Evolutionary conservation across 768 basidiomycete genomes (phyloP).

Genomic region (Agaricus blazei): DNA sequence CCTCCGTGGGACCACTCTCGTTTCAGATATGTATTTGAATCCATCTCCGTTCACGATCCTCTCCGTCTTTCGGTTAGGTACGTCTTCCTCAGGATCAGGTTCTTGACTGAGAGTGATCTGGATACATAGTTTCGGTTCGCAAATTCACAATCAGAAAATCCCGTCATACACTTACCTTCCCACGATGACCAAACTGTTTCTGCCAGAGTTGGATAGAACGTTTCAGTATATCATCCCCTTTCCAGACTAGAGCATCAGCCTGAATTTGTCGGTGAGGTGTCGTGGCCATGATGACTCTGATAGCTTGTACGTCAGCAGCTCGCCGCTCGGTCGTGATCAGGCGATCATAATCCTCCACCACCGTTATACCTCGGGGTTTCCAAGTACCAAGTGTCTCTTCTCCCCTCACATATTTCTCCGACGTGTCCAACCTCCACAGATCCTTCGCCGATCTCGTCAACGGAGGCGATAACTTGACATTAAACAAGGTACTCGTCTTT

Average conservation of each 20-base stretch:
- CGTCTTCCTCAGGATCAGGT: slow-evolving; percentile 52
- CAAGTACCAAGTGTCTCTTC: slow-evolving; percentile 81
- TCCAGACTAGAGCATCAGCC: slow-evolving; percentile 58
- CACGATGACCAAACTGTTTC: slow-evolving; percentile 69
- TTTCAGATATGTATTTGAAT: slow-evolving; percentile 65
- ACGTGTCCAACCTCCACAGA: slow-evolving; percentile 92
- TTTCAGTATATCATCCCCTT: slow-evolving; percentile 56
- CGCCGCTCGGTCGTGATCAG: slow-evolving; percentile 67
- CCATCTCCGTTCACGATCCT: slow-evolving; percentile 40
- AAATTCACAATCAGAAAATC: neutral
- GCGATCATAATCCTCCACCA: slow-evolving; percentile 81
- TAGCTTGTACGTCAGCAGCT: slow-evolving; percentile 87
- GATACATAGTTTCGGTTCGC: neutral
- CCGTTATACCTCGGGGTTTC: slow-evolving; percentile 84
- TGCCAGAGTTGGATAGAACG: slow-evolving; percentile 80
- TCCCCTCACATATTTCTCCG: slow-evolving; percentile 91
- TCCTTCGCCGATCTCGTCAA: slow-evolving; percentile 83
- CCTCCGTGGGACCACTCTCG: slow-evolving; percentile 72
- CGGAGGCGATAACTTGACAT: slow-evolving; percentile 74
- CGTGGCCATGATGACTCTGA: slow-evolving; percentile 68
- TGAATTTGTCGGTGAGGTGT: slow-evolving; percentile 44
- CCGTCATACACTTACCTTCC: slow-evolving; percentile 50
- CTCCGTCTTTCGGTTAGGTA: slow-evolving; percentile 25
- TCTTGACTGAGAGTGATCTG: slow-evolving; percentile 81
- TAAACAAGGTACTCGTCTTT: slow-evolving; percentile 82